Evolutionary conservation across 2,329 filamentous ascomycete species (phyloP).

Genomic region (Zasmidium citrigriseum): DNA sequence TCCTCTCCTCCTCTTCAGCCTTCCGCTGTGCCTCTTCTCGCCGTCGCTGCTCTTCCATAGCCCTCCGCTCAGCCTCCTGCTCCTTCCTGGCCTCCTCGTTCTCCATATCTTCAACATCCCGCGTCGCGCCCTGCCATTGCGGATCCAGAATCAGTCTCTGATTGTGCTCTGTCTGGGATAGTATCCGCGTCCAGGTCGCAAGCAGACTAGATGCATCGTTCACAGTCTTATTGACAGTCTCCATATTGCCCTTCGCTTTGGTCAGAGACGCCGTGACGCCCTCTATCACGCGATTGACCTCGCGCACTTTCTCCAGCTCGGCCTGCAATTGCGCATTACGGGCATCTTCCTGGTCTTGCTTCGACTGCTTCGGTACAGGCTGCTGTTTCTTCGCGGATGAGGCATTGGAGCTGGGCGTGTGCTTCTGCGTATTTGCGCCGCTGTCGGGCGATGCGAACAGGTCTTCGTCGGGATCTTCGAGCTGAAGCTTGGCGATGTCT

Average conservation of each 20-base stretch:
- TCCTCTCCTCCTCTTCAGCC: slow-evolving; percentile 55
- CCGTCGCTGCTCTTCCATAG: slow-evolving; percentile 75
- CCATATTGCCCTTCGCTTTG: slow-evolving; percentile 75
- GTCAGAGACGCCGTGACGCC: slow-evolving; percentile 71
- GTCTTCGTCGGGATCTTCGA: slow-evolving; percentile 56
- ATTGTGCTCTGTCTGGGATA: slow-evolving; percentile 97
- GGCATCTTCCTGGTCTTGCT: slow-evolving; percentile 56
- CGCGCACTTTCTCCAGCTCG: slow-evolving; percentile 80
- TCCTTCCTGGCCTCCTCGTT: slow-evolving; percentile 72
- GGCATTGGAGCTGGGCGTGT: slow-evolving; percentile 30
- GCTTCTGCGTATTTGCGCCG: slow-evolving; percentile 38
- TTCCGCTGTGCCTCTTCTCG: slow-evolving; percentile 61
- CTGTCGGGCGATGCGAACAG: slow-evolving; percentile 58
- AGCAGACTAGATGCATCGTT: slow-evolving; percentile 84
- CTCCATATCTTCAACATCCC: slow-evolving; percentile 85
- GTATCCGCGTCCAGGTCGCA: slow-evolving; percentile 92
- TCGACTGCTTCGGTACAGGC: slow-evolving; percentile 36
- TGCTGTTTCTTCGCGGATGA: slow-evolving; percentile 42
- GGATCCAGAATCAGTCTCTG: slow-evolving; percentile 88
- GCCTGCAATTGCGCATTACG: slow-evolving; percentile 73
- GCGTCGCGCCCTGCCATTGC: slow-evolving; percentile 82
- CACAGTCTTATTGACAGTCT: slow-evolving; percentile 82
- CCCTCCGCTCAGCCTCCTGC: slow-evolving; percentile 74
- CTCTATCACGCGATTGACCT: slow-evolving; percentile 87
- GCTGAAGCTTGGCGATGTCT: slow-evolving; percentile 40